Conservation (phyloP, 441 rosid species). For the Gossypium laxum region DNA sequence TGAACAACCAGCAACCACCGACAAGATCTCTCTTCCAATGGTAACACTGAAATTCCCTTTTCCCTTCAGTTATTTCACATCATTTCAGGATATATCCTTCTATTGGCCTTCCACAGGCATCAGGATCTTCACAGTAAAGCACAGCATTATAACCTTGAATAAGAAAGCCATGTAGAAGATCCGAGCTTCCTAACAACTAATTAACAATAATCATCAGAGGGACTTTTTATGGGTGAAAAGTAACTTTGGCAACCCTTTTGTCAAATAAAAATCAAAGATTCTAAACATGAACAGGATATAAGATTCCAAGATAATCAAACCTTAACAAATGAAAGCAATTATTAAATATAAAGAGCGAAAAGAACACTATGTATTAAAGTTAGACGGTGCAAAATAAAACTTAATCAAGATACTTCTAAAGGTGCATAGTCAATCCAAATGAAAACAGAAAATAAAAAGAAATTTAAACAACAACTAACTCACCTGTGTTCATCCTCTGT, state of each 20-base stretch:
- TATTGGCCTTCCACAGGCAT: constrained; percentile 5
- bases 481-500: constrained; percentile 97
- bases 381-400: background rate
- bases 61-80: background rate
- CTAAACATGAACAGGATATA: background rate
- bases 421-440: constrained; percentile 8
- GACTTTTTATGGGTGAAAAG: background rate
- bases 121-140: background rate
- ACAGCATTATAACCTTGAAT: background rate
- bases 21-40: constrained; percentile 8
- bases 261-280: background rate
- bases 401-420: constrained; percentile 8
- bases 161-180: constrained; percentile 1
- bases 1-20: background rate
- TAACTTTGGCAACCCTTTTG: background rate
- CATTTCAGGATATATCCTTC: background rate
- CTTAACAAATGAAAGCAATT: background rate
- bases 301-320: background rate
- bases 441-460: constrained; percentile 12
- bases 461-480: constrained; percentile 11
- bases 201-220: background rate
- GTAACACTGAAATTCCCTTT: background rate
- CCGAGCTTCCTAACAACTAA: constrained; percentile 6
- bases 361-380: constrained; percentile 13
- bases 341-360: background rate